Evolutionary conservation across 768 basidiomycete genomes (phyloP).

Genomic region (Leccinellum rugosiceps): DNA sequence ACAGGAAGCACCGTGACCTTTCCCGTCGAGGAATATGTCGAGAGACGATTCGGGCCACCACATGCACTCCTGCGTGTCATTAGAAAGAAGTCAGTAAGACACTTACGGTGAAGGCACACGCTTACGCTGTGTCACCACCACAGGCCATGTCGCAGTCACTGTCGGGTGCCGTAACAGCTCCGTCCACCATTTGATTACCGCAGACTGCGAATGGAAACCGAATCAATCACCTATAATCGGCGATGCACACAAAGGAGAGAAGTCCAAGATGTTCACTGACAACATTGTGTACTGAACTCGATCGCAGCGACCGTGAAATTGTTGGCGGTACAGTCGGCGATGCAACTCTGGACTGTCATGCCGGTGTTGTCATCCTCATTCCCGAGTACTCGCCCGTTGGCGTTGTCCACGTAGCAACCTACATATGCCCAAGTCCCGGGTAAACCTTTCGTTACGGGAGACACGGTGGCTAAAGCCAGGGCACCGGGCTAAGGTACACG

Average conservation of each 20-base stretch:
- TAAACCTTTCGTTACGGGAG: conserved; percentile 49
- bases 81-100: not conserved
- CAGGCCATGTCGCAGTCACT: conserved; percentile 72
- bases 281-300: conserved; percentile 56
- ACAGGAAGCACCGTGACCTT: conserved; percentile 56
- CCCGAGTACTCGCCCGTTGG: conserved; percentile 58
- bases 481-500: not conserved
- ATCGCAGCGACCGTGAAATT: conserved; percentile 67
- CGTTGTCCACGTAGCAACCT: conserved; percentile 73
- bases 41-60: conserved; percentile 70
- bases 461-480: not conserved
- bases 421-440: conserved; percentile 56
- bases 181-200: conserved; percentile 60
- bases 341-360: conserved; percentile 63
- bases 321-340: conserved; percentile 49
- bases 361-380: conserved; percentile 36
- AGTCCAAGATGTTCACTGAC: conserved; percentile 33
- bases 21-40: conserved; percentile 57
- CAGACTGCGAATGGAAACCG: conserved; percentile 49
- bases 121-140: conserved; percentile 63
- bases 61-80: conserved; percentile 53
- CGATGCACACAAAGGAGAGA: not conserved
- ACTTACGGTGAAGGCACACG: not conserved
- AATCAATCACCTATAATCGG: conserved; percentile 2
- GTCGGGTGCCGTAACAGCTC: conserved; percentile 49